Evolutionary conservation across 2,329 filamentous ascomycete genomes (phyloP).

Genomic region (Ophiostoma ulmi): DNA sequence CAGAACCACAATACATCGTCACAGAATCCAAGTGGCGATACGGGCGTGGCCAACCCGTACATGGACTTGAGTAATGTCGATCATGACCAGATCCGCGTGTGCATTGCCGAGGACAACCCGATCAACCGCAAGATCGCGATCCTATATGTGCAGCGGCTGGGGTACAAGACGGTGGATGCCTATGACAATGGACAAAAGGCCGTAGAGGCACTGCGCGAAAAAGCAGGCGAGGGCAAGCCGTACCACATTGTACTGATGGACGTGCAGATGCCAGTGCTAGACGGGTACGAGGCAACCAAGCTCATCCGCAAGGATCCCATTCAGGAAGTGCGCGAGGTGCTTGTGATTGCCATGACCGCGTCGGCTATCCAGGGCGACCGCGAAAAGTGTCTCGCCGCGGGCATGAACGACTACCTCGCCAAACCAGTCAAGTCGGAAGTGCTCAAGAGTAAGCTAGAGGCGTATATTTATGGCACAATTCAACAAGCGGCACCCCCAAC

Average conservation of each 20-base stretch:
- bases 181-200: constrained; percentile 87
- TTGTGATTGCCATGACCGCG: constrained; percentile 98
- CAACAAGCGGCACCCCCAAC: constrained; percentile 32
- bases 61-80: constrained; percentile 68
- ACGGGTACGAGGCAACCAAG: constrained; percentile 87
- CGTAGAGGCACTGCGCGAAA: constrained; percentile 74
- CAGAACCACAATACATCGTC: constrained; percentile 22
- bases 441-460: constrained; percentile 72
- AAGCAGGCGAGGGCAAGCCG: constrained; percentile 64
- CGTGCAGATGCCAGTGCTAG: constrained; percentile 89
- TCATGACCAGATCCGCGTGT: constrained; percentile 74
- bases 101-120: constrained; percentile 90
- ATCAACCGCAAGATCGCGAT: constrained; percentile 95
- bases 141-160: constrained; percentile 79
- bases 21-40: constrained; percentile 20
- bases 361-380: constrained; percentile 90
- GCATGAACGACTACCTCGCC: constrained; percentile 96
- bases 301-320: constrained; percentile 72
- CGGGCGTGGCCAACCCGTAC: constrained; percentile 38
- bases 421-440: constrained; percentile 90
- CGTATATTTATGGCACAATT: constrained; percentile 43
- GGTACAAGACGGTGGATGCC: constrained; percentile 74
- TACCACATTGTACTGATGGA: constrained; percentile 95
- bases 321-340: constrained; percentile 69
- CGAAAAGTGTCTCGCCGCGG: constrained; percentile 90